These are phyloP conservation scores for Akanthomyces muscarius DNA, from an alignment of 2,329 filamentous ascomycete species.

Conservation along the genomic window DNA sequence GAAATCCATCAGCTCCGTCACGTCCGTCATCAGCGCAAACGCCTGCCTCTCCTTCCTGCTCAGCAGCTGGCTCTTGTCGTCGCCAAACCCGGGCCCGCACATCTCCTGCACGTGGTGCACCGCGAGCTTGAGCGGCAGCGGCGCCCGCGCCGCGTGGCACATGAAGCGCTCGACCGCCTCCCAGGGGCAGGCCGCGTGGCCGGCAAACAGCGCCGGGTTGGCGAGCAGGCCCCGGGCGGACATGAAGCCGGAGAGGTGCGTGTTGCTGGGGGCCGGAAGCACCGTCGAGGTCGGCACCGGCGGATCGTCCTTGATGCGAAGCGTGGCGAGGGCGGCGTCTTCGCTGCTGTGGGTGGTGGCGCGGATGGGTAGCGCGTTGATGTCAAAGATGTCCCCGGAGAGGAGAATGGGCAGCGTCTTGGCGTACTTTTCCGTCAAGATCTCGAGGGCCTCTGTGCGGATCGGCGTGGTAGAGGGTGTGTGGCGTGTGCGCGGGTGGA, in stretches of 20 bases:
- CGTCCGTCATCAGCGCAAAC: conserved; percentile 47
- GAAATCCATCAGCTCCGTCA: conserved; percentile 58
- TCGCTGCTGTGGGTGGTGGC: conserved; percentile 20
- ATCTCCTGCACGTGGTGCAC: conserved; percentile 66
- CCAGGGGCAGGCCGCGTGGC: conserved; percentile 55
- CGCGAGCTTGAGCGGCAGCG: conserved; percentile 60
- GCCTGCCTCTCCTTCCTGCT: conserved; percentile 51
- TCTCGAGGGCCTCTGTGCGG: conserved; percentile 55
- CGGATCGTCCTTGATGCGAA: conserved; percentile 26
- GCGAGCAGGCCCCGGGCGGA: conserved; percentile 63
- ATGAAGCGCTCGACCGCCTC: conserved; percentile 61
- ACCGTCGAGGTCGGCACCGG: conserved; percentile 20
- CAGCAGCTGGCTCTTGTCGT: conserved; percentile 49
- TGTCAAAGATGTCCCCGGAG: conserved; percentile 65
- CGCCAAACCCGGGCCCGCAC: conserved; percentile 54
- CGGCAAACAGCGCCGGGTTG: conserved; percentile 64
- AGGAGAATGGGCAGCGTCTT: conserved; percentile 58
- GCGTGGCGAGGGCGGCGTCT: conserved; percentile 29
- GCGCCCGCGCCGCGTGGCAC: conserved; percentile 51
- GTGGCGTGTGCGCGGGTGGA: conserved; percentile 61
- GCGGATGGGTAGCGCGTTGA: conserved; percentile 45
- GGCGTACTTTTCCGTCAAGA: conserved; percentile 50
- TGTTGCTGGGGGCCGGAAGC: conserved; percentile 34
- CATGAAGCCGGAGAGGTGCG: conserved; percentile 61
- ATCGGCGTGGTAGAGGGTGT: conserved; percentile 61